Percentiles rank a stretch among this genome's conserved stretches.
Conservation (phyloP, 805 yeast genomes). For the Wickerhamiella musiphila region DNA sequence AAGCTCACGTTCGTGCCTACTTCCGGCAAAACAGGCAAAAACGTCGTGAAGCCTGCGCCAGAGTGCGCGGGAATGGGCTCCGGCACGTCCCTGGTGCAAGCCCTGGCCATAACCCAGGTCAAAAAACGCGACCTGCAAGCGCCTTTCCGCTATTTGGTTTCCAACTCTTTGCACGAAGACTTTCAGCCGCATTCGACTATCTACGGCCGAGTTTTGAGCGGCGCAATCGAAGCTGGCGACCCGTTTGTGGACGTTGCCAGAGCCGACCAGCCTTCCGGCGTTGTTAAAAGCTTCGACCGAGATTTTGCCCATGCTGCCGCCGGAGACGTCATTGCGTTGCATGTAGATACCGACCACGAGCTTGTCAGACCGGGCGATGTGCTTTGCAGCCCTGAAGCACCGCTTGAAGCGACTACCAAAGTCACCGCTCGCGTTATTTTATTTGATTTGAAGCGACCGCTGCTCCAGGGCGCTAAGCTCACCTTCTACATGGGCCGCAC, state of each 20-base stretch:
- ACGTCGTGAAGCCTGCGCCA: constrained; percentile 33
- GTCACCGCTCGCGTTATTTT: constrained; percentile 40
- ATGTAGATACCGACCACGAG: constrained; percentile 24
- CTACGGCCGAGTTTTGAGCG: constrained; percentile 51
- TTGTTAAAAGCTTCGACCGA: constrained; percentile 11
- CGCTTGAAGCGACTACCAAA: constrained; percentile 30
- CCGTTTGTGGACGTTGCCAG: constrained; percentile 28
- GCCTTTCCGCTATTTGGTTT: constrained; percentile 38
- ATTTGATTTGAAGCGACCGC: constrained; percentile 55
- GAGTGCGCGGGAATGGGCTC: constrained; percentile 26
- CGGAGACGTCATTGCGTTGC: constrained; percentile 39
- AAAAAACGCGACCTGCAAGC: constrained; percentile 2
- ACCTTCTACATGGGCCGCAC: constrained; percentile 62
- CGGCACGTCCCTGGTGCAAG: constrained; percentile 27
- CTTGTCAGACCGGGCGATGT: constrained; percentile 53
- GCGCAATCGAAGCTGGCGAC: constrained; percentile 56
- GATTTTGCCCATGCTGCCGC: constrained; percentile 28
- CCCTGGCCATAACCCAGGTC: constrained; percentile 17
- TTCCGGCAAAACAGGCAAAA: constrained; percentile 51
- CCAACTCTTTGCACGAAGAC: constrained; percentile 39
- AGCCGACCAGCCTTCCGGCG: constrained; percentile 29
- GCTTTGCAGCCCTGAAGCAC: constrained; percentile 31
- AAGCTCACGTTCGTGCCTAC: constrained; percentile 43
- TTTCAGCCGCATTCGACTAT: constrained; percentile 34
- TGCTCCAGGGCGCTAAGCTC: constrained; percentile 64